These are phyloP conservation scores for Exophiala sp. DNA, from an alignment of 2,329 filamentous ascomycete species.

Conservation along the genomic window DNA sequence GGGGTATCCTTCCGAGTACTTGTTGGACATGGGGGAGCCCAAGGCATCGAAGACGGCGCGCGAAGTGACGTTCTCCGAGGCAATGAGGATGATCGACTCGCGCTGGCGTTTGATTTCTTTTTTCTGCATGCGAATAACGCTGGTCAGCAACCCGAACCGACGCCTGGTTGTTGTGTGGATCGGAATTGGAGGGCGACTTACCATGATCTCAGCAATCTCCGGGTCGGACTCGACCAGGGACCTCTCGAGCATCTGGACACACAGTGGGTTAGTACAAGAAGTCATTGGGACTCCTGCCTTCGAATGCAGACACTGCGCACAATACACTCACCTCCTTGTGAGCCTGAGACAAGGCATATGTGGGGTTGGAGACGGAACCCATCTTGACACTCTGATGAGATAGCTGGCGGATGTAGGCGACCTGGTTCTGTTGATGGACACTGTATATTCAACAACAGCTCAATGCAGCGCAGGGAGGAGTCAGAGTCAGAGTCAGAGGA, in stretches of 20 bases:
- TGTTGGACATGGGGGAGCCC: constrained; percentile 95
- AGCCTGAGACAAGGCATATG: constrained; percentile 60
- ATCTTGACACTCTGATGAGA: constrained; percentile 15
- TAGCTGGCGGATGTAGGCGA: too few species aligned
- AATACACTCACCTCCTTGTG: constrained; percentile 57
- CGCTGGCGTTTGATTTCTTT: constrained; percentile 95
- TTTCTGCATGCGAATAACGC: constrained; percentile 10
- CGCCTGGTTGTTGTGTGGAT: neutral
- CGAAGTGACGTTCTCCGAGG: constrained; percentile 92
- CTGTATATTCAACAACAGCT: neutral
- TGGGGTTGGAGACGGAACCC: constrained; percentile 36
- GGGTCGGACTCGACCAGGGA: constrained; percentile 84
- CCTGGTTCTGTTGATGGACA: too few species aligned
- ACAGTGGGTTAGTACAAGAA: constrained; percentile 10
- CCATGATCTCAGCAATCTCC: constrained; percentile 96
- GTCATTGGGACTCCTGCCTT: constrained; percentile 3
- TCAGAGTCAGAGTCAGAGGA: neutral
- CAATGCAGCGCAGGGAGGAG: neutral
- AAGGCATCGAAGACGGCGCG: constrained; percentile 86
- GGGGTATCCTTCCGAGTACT: constrained; percentile 97
- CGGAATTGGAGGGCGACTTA: constrained; percentile 44
- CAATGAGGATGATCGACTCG: constrained; percentile 96
- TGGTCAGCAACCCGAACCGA: neutral
- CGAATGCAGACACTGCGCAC: neutral
- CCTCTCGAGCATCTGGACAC: constrained; percentile 82